phyloP scores from a whole-genome alignment of 2,329 filamentous ascomycete species.

The Phialophora macrospora region DNA sequence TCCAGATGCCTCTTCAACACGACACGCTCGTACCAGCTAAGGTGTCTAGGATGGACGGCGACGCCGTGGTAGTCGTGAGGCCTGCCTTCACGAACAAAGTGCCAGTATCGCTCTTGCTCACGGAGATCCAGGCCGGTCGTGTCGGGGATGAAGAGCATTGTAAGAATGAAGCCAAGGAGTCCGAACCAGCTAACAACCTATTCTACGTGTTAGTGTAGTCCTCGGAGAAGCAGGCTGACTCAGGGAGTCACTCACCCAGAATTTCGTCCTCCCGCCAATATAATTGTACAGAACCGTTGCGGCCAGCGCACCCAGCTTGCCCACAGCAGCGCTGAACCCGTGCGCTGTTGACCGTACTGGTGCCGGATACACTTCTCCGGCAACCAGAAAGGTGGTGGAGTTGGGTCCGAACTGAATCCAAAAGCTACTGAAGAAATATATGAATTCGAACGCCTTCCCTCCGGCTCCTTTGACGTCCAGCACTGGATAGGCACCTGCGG shows the following conservation, averaged over 20 bases:
- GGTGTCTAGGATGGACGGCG: background rate
- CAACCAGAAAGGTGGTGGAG: constrained; percentile 92
- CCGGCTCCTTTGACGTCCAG: background rate
- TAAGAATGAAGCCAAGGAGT: constrained; percentile 81
- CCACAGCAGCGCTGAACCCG: constrained; percentile 61
- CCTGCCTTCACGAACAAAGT: constrained; percentile 14
- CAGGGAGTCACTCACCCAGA: background rate
- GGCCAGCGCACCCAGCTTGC: background rate
- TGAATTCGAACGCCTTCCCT: constrained; percentile 80
- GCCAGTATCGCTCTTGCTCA: constrained; percentile 19
- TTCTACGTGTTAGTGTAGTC: background rate
- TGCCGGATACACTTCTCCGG: constrained; percentile 92
- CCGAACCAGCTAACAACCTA: constrained; percentile 78
- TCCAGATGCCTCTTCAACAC: background rate
- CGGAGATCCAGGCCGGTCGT: constrained; percentile 54
- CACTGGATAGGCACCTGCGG: background rate
- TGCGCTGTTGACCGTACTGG: constrained; percentile 93
- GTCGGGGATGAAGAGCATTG: constrained; percentile 84
- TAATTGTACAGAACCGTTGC: background rate
- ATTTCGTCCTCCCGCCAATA: background rate
- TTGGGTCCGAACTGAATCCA: constrained; percentile 99
- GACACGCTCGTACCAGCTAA: background rate
- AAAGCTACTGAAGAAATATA: constrained; percentile 94
- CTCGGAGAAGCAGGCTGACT: background rate
- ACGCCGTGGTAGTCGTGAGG: background rate